Evolutionary conservation across 352 stramenopile species (phyloP).

Genomic region (Phytophthora podocarpi): DNA sequence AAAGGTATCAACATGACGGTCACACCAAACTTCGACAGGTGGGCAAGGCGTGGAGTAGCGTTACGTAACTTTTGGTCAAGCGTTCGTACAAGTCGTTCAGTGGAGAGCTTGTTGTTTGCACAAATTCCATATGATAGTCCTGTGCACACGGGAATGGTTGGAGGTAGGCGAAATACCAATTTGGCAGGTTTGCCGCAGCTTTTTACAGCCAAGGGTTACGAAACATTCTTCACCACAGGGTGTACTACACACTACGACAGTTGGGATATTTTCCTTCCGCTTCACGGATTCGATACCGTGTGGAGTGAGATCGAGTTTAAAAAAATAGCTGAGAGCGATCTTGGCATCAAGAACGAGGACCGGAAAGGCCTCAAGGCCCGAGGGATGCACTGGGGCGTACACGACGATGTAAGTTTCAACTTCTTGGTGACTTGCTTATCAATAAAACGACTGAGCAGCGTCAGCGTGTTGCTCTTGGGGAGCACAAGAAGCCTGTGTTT

Average conservation of each 20-base stretch:
- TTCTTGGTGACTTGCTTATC: conserved; percentile 46
- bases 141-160: conserved; percentile 29
- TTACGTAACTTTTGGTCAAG: conserved; percentile 64
- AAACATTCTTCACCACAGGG: conserved; percentile 47
- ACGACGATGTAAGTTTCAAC: conserved; percentile 46
- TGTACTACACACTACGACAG: conserved; percentile 46
- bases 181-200: conserved; percentile 48
- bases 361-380: no score
- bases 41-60: conserved; percentile 44
- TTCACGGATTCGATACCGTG: conserved; percentile 54
- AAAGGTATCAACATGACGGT: conserved; percentile 28
- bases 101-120: conserved; percentile 52
- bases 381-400: conserved; percentile 43
- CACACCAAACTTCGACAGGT: conserved; percentile 51
- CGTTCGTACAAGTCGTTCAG: conserved; percentile 47
- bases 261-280: conserved; percentile 45
- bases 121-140: conserved; percentile 48
- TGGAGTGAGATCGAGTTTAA: conserved; percentile 36
- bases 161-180: conserved; percentile 15
- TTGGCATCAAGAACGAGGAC: conserved; percentile 42
- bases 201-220: conserved; percentile 54
- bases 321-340: conserved; percentile 29
- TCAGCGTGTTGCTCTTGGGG: conserved; percentile 2
- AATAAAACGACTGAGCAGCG: conserved; percentile 43
- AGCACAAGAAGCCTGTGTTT: conserved; percentile 44